A percentile compares a stretch with the other conserved stretches of the same genome.
These are phyloP conservation scores for Monilinia vaccinii-corymbosi DNA, from an alignment of 2,329 filamentous ascomycete species.

Conservation along the genomic window DNA sequence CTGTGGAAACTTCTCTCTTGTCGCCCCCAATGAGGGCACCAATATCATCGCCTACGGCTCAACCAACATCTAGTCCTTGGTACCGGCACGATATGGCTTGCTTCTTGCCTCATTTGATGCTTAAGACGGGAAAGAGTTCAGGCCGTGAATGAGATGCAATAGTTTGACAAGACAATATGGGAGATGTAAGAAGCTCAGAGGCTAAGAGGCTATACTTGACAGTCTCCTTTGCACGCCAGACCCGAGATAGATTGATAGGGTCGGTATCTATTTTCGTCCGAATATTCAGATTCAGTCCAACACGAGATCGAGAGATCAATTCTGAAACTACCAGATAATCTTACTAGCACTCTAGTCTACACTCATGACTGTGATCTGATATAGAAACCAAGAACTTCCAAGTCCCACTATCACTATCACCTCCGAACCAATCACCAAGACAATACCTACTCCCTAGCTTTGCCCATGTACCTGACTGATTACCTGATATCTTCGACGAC, in stretches of 20 bases:
- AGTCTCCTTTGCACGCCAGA: neutral
- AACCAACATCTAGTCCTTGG: no score
- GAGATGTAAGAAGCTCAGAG: no score
- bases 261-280: constrained; percentile 2
- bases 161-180: neutral
- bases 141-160: neutral
- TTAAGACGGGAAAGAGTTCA: neutral
- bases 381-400: neutral
- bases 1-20: neutral
- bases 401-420: neutral
- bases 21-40: neutral
- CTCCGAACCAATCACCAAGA: neutral
- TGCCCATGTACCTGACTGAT: neutral
- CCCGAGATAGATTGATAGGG: neutral
- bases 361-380: neutral
- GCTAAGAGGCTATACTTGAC: neutral
- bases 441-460: neutral
- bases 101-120: neutral
- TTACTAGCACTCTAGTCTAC: no score
- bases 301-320: neutral
- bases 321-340: neutral
- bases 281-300: neutral
- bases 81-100: neutral
- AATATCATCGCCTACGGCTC: no score
- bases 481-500: neutral